phyloP scores from a whole-genome alignment of 2,329 filamentous ascomycete genomes.

The Venturia effusa region DNA sequence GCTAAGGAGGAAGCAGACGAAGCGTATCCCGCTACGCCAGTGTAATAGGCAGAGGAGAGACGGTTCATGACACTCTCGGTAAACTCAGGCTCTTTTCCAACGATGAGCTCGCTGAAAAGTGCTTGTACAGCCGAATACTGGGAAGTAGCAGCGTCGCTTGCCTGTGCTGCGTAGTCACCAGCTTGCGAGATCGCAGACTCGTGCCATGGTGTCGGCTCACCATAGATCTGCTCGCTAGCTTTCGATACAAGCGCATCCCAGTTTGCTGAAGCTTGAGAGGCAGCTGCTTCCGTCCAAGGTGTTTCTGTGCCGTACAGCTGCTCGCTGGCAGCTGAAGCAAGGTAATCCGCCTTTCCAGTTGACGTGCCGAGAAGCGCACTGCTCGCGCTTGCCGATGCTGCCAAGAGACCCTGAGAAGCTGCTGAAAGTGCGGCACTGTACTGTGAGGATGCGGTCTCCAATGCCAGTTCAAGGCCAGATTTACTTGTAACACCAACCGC shows the following conservation, averaged over 20 bases:
- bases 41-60: constrained; percentile 61
- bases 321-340: constrained; percentile 35
- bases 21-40: constrained; percentile 47
- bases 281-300: constrained; percentile 42
- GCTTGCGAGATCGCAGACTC: constrained; percentile 40
- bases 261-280: constrained; percentile 47
- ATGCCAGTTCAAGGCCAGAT: constrained; percentile 26
- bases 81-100: constrained; percentile 69
- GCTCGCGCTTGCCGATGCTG: constrained; percentile 26
- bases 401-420: constrained; percentile 27
- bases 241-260: constrained; percentile 54
- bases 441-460: constrained; percentile 33
- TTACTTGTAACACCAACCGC: constrained; percentile 23
- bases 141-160: constrained; percentile 47
- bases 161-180: constrained; percentile 49
- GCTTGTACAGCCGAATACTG: constrained; percentile 62
- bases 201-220: constrained; percentile 45
- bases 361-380: constrained; percentile 34
- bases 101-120: constrained; percentile 64
- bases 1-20: constrained; percentile 44
- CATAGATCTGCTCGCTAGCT: constrained; percentile 61
- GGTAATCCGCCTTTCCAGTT: constrained; percentile 34
- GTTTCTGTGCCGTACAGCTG: constrained; percentile 37
- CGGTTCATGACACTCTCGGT: constrained; percentile 69
- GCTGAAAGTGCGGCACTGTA: constrained; percentile 34